Percentiles rank a stretch among this genome's conserved stretches.
Evolutionary conservation across 257 asterid species (phyloP).

Genomic region (Solanum chmielewskii): DNA sequence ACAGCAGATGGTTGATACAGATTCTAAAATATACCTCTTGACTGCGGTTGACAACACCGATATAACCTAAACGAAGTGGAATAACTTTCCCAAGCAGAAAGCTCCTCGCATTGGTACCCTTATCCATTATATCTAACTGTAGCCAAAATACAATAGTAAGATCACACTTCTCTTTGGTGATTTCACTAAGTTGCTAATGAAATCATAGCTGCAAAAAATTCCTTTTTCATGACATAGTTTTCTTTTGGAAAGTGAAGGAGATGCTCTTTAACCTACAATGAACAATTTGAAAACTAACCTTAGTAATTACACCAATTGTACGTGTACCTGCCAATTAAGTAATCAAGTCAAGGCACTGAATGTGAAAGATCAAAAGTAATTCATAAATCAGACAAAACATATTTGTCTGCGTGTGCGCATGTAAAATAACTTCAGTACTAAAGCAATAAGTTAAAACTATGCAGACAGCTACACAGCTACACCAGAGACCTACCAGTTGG

Average conservation of each 20-base stretch:
- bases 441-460: not conserved
- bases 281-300: slow-evolving; percentile 29
- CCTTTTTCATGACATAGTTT: not conserved
- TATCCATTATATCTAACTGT: slow-evolving; percentile 97
- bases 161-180: not conserved
- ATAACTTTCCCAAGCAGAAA: slow-evolving; percentile 90
- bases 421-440: not conserved
- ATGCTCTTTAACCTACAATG: not conserved
- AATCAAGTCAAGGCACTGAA: not conserved
- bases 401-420: not conserved
- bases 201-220: not conserved
- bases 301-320: slow-evolving; percentile 92
- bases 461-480: not conserved
- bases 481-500: slow-evolving; percentile 53
- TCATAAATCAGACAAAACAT: not conserved
- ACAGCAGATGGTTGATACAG: not conserved
- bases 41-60: slow-evolving; percentile 92
- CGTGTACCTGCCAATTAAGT: slow-evolving; percentile 57
- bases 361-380: not conserved
- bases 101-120: slow-evolving; percentile 91
- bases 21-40: slow-evolving; percentile 59
- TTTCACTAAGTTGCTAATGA: not conserved
- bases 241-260: not conserved
- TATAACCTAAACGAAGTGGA: slow-evolving; percentile 92
- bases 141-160: slow-evolving; percentile 11